phyloP scores from a whole-genome alignment of 169 alveolate genomes.

The Plasmodium sp. region DNA sequence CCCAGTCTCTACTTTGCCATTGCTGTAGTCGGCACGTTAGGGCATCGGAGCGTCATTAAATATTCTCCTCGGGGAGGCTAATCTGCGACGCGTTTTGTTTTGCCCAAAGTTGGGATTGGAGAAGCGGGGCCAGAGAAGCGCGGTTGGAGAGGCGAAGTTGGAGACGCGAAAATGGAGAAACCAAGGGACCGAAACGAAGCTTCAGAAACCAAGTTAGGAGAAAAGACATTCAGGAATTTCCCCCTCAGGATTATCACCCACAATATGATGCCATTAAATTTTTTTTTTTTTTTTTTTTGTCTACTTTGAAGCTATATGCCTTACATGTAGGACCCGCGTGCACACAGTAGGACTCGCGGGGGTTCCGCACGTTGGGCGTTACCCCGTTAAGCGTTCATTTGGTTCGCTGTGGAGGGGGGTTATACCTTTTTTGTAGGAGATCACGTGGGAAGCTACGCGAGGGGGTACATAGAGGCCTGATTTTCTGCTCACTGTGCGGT shows the following conservation, averaged over 20 bases:
- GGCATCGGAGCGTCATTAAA: not conserved
- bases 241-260: not conserved
- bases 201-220: not conserved
- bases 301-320: not conserved
- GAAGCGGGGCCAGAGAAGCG: not conserved
- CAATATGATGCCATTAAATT: not conserved
- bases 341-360: not conserved
- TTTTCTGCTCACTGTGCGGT: not conserved
- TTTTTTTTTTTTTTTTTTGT: not conserved
- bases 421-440: not conserved
- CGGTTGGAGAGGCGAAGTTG: not conserved
- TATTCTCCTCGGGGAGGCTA: not conserved
- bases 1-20: not conserved
- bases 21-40: not conserved
- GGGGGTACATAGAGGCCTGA: not conserved
- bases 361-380: not conserved
- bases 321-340: not conserved
- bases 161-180: slow-evolving; percentile 11
- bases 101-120: not conserved
- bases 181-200: not conserved
- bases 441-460: not conserved
- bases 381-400: not conserved
- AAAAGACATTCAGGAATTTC: not conserved
- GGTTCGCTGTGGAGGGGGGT: not conserved
- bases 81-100: not conserved